Conservation (phyloP, 306 rosid genomes). For the Fagus crenata region DNA sequence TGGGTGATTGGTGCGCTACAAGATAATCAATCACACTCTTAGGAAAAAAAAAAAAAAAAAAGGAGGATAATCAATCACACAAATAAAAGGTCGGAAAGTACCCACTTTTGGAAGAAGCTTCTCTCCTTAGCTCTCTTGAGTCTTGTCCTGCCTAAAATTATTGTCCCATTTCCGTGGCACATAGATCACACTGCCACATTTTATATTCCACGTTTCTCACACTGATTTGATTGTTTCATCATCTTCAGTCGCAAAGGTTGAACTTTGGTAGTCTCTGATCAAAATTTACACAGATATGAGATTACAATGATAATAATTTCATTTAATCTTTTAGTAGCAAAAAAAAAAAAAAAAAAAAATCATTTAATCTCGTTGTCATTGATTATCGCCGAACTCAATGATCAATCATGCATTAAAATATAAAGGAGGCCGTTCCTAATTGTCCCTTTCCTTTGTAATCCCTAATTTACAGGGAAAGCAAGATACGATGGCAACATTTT, state of each 20-base stretch:
- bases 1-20: conserved; percentile 1
- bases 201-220: background rate
- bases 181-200: background rate
- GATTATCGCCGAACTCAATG: conserved; percentile 16
- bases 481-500: conserved; percentile 28
- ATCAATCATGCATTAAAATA: conserved; percentile 12
- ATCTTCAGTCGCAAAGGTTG: background rate
- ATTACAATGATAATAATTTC: background rate
- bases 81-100: background rate
- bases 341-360: too few relatives aligned
- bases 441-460: conserved; percentile 14
- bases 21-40: background rate
- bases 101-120: conserved; percentile 17
- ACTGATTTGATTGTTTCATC: conserved; percentile 6
- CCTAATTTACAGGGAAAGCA: conserved; percentile 31
- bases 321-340: background rate
- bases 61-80: background rate
- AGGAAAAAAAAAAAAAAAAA: background rate
- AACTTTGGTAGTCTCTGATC: background rate
- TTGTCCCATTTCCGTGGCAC: conserved; percentile 9
- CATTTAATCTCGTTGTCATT: background rate
- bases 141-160: conserved; percentile 3
- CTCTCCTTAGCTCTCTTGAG: background rate
- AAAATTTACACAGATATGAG: background rate
- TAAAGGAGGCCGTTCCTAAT: background rate